Conservation (phyloP, 176 grass and related monocot genomes). For the Lolium multiflorum region DNA sequence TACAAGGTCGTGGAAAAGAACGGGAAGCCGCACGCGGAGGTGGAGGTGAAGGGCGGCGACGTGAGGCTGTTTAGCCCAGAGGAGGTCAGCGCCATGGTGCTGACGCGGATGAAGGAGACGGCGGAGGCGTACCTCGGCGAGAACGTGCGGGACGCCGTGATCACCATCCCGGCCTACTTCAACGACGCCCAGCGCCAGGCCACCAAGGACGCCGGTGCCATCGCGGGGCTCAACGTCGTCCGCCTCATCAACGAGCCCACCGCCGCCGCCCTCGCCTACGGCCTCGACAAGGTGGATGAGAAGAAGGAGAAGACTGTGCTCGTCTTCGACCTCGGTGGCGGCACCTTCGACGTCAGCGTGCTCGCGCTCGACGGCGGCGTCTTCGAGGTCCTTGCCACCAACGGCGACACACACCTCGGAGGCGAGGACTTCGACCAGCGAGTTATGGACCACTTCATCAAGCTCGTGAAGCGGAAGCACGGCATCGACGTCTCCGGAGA, state of each 20-base stretch:
- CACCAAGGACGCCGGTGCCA: constrained; percentile 79
- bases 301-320: too few relatives aligned
- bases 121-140: constrained; percentile 73
- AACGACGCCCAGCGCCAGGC: constrained; percentile 79
- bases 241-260: constrained; percentile 60
- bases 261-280: too few relatives aligned
- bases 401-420: too few relatives aligned
- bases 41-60: constrained; percentile 59
- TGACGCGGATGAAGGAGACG: constrained; percentile 77
- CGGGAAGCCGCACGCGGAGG: constrained; percentile 67
- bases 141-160: constrained; percentile 68
- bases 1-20: constrained; percentile 67
- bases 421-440: too few relatives aligned
- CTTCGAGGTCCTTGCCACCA: too few relatives aligned
- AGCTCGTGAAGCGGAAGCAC: too few relatives aligned
- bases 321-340: too few relatives aligned
- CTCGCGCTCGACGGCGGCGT: too few relatives aligned
- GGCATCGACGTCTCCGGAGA: too few relatives aligned
- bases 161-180: constrained; percentile 84
- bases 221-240: constrained; percentile 65
- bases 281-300: too few relatives aligned
- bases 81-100: constrained; percentile 82
- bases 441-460: too few relatives aligned
- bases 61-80: constrained; percentile 67
- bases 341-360: too few relatives aligned